phyloP scores from a whole-genome alignment of 2,329 filamentous ascomycete genomes.

The Aspergillus proliferans region DNA sequence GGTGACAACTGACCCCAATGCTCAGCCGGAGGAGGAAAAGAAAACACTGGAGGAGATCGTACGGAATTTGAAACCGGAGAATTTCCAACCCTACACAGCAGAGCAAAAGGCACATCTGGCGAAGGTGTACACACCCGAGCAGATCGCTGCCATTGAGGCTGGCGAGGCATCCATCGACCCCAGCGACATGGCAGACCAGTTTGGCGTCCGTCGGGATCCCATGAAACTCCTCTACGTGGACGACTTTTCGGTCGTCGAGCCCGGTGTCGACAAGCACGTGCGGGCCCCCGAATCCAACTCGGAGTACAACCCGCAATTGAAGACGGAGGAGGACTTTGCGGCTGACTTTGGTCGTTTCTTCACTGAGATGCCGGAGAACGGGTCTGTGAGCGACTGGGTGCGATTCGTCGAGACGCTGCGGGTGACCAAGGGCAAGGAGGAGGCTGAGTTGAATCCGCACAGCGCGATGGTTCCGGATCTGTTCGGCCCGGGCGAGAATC shows the following conservation, averaged over 20 bases:
- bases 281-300: conserved; percentile 45
- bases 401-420: conserved; percentile 43
- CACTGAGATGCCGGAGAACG: conserved; percentile 47
- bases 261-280: conserved; percentile 67
- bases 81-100: conserved; percentile 56
- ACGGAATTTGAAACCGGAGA: conserved; percentile 17
- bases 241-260: conserved; percentile 71
- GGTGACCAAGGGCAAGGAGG: conserved; percentile 46
- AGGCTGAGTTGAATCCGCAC: conserved; percentile 44
- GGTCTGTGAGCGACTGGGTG: conserved; percentile 37
- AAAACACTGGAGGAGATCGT: conserved; percentile 18
- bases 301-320: conserved; percentile 55
- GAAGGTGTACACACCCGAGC: conserved; percentile 69
- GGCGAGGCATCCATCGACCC: conserved; percentile 71
- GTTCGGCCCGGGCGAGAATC: conserved; percentile 38
- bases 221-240: conserved; percentile 72
- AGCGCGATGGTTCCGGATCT: conserved; percentile 48
- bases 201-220: conserved; percentile 63
- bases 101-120: conserved; percentile 59
- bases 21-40: conserved; percentile 14
- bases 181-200: conserved; percentile 68
- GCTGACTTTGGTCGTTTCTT: conserved; percentile 50
- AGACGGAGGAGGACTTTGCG: conserved; percentile 56
- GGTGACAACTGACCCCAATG: no score
- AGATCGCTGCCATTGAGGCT: conserved; percentile 73